phyloP scores from a whole-genome alignment of 768 basidiomycete species.

The Infundibulicybe gibba region DNA sequence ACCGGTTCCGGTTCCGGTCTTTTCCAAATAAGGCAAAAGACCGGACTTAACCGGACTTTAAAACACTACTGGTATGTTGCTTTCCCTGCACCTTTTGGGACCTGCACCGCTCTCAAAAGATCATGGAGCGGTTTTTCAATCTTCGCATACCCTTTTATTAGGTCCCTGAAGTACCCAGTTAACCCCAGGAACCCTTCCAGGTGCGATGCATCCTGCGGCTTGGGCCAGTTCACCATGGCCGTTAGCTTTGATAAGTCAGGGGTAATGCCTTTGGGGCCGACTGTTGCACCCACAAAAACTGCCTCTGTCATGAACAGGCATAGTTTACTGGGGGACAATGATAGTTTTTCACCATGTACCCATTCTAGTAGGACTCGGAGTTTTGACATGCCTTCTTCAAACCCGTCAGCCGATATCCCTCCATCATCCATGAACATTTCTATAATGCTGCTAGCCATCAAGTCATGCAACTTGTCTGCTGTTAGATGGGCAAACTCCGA shows the following conservation, averaged over 20 bases:
- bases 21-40: no score
- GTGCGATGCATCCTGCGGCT: no score
- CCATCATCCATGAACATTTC: conserved; percentile 42
- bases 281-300: conserved; percentile 23
- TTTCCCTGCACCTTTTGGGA: conserved; percentile 13
- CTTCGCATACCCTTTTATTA: conserved; percentile 26
- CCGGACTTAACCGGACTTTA: no score
- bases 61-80: conserved; percentile 20
- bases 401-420: conserved; percentile 22
- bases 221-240: no score
- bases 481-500: conserved; percentile 27
- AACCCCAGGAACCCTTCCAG: conserved; percentile 27
- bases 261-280: conserved; percentile 24
- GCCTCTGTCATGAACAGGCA: no score
- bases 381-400: conserved; percentile 19
- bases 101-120: conserved; percentile 12
- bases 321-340: conserved; percentile 29
- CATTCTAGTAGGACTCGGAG: conserved; percentile 19
- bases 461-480: conserved; percentile 7
- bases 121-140: conserved; percentile 23
- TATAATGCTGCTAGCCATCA: conserved; percentile 17
- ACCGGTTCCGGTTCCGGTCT: no score
- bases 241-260: conserved; percentile 30
- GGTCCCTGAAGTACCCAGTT: conserved; percentile 22
- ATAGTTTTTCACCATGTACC: conserved; percentile 20